Conservation (phyloP, 257 asterid species). For the Rehmannia glutinosa region DNA sequence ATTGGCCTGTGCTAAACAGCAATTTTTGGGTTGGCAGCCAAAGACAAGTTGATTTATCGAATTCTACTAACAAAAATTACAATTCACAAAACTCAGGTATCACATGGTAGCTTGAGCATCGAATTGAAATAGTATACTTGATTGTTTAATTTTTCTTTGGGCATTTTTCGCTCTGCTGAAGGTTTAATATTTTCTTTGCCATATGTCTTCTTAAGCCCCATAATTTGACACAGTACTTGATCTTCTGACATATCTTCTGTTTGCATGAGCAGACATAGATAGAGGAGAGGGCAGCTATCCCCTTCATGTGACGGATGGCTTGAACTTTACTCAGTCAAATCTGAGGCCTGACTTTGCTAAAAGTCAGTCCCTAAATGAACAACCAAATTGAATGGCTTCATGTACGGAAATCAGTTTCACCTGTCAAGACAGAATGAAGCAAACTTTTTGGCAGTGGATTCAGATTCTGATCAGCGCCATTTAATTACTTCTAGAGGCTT, state of each 20-base stretch:
- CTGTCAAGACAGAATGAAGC: conserved; percentile 53
- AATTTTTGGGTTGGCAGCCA: conserved; percentile 59
- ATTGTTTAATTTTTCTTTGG: background rate
- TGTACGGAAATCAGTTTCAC: conserved; percentile 46
- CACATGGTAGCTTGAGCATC: conserved; percentile 1
- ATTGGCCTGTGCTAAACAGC: conserved; percentile 45
- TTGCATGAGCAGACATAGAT: conserved; percentile 42
- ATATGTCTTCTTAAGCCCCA: background rate
- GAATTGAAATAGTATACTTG: background rate
- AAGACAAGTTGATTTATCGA: conserved; percentile 34
- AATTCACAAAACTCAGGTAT: conserved; percentile 37
- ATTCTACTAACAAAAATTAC: conserved; percentile 40
- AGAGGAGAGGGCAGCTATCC: conserved; percentile 46
- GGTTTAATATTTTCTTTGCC: background rate
- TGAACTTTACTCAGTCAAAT: conserved; percentile 46
- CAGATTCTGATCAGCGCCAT: conserved; percentile 41
- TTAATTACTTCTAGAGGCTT: conserved; percentile 34
- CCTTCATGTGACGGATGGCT: conserved; percentile 39
- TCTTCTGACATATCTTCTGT: background rate
- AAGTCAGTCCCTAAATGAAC: conserved; percentile 53
- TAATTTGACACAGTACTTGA: background rate
- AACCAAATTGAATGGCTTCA: conserved; percentile 46
- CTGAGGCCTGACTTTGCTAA: conserved; percentile 42
- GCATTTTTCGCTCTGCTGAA: background rate
- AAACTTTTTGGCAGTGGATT: conserved; percentile 44